phyloP scores from a whole-genome alignment of 441 rosid species.

The Omphalea diandra region DNA sequence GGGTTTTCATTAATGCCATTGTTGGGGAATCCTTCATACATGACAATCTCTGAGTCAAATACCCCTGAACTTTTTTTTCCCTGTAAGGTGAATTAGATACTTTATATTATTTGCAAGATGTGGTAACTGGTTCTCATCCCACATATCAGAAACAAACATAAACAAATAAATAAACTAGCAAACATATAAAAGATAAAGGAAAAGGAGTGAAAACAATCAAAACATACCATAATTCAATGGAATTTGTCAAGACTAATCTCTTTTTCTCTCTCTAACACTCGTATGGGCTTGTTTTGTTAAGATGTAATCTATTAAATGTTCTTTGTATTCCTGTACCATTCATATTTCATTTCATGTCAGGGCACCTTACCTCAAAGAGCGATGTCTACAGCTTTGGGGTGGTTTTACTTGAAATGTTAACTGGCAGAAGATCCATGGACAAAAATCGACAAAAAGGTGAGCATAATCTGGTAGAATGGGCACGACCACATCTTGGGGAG shows the following conservation, averaged over 20 bases:
- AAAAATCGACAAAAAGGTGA: slow-evolving; percentile 41
- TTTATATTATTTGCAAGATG: background rate
- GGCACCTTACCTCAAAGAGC: slow-evolving; percentile 50
- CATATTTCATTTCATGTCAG: slow-evolving; percentile 26
- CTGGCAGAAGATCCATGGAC: slow-evolving; percentile 53
- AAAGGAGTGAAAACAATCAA: background rate
- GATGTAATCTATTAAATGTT: background rate
- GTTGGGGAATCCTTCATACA: background rate
- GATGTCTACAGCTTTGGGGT: slow-evolving; percentile 58
- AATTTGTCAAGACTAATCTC: background rate
- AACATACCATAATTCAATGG: background rate
- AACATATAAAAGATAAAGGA: too few species aligned
- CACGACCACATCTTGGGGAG: slow-evolving; percentile 32
- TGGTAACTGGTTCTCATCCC: background rate
- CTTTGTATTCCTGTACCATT: background rate
- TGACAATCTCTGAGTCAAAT: too few species aligned
- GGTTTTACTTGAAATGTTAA: slow-evolving; percentile 51
- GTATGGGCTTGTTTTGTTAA: background rate
- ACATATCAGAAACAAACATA: background rate
- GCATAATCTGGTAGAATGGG: slow-evolving; percentile 45
- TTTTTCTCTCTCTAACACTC: too few species aligned
- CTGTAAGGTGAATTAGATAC: background rate
- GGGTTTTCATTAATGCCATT: background rate
- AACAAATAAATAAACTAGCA: too few species aligned
- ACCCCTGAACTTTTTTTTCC: background rate